Evolutionary conservation across 208 protist species (phyloP), one percentile per base, ranked within the genome.

Genomic region (Acanthamoeba royreba): DNA sequence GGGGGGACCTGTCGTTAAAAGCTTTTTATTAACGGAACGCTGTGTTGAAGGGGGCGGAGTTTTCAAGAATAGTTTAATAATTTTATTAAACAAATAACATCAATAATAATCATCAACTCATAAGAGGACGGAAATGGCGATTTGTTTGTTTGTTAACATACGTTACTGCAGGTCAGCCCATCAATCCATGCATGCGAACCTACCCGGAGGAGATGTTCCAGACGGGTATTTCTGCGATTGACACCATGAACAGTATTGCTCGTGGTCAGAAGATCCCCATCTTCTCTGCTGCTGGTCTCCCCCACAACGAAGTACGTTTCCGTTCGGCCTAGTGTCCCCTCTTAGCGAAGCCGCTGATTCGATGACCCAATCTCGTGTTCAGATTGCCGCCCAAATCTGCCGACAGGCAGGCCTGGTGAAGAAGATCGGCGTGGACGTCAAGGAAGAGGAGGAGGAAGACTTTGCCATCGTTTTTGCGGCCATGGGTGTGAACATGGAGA

Each of bases 131-230:
- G 25, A 63, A 25, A 63, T 25, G 25, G 53, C 25, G 22, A 25
- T 25, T 22, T 63, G 22, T 25, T 25, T 25, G 53, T 63, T 25
- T 25, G 22, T 25, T 25, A 87, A 15, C 35, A n/a, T 31, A 53
- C 7, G 13, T 15, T 40, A 9, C 3, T 72, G 25, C 40, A 95
- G 95, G 99, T 94, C 98, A 99, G 95, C 99, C 99, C 45, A 99
- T 99, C 96, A 99, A 99, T 98, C 99, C 99, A 9, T 99, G 97
- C 52, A 96, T 97, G 9, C 98, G 99, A 92, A 98, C 99, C 61
- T 99, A 99, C 97, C 99, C 99, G 38, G 97, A 99, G 98, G 99
- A 99, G 96, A 99, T 99, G 99, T 99, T 99, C 94, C 99, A 99
- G 97, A 99, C 99, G 13, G 99, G 99, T 96, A 99, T 99, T 94